phyloP scores from a whole-genome alignment of 2,329 filamentous ascomycete species.

The Aureobasidium musti region DNA sequence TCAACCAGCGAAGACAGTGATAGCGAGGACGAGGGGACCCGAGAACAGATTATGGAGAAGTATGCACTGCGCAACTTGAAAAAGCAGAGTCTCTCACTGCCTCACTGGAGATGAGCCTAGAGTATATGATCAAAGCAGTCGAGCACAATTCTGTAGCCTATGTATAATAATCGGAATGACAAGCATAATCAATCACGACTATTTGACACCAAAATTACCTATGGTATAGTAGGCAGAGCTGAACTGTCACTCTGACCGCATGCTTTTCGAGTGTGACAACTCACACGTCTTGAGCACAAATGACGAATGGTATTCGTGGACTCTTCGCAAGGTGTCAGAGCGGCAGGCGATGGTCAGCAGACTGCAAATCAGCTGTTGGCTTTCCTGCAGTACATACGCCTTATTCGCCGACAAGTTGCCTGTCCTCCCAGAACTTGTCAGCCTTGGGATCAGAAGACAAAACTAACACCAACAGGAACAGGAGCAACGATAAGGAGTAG shows the following conservation, averaged over 20 bases:
- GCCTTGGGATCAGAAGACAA: neutral
- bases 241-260: neutral
- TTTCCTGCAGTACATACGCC: neutral
- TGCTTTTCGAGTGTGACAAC: neutral
- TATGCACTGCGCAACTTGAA: too few species aligned
- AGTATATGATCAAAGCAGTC: neutral
- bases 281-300: neutral
- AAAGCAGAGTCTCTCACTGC: neutral
- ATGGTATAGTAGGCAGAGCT: too few species aligned
- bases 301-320: neutral
- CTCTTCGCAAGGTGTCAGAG: neutral
- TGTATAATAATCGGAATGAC: neutral
- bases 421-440: conserved; percentile 2
- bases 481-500: neutral
- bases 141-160: neutral
- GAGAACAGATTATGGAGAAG: too few species aligned
- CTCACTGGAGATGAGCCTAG: neutral
- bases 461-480: conserved; percentile 4
- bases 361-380: neutral
- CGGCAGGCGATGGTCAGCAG: neutral
- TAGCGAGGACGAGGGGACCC: neutral
- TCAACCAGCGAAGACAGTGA: neutral
- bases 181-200: neutral
- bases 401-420: neutral
- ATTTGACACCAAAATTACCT: neutral